Percentiles rank a stretch among this genome's conserved stretches.
These are phyloP conservation scores for Hypericum perforatum DNA, from an alignment of 345 rosid species.

Conservation along the genomic window DNA sequence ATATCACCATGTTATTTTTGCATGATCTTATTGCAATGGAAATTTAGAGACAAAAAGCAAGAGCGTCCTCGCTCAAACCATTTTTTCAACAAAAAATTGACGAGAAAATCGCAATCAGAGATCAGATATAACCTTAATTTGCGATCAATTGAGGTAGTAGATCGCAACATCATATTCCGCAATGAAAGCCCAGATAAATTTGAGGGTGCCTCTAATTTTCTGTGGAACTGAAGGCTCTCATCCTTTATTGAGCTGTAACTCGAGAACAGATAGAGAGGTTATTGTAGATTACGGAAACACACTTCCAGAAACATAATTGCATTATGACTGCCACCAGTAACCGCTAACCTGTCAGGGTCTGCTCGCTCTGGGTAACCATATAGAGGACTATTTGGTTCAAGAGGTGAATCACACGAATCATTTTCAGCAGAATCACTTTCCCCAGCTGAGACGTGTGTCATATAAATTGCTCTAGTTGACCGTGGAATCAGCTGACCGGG, in stretches of 20 bases:
- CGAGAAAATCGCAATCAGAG: not conserved
- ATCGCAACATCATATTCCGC: conserved; percentile 55
- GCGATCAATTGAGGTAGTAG: conserved; percentile 45
- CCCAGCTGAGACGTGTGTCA: conserved; percentile 88
- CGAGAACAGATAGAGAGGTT: conserved; percentile 9
- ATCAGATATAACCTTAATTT: conserved; percentile 51
- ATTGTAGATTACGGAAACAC: too few relatives aligned
- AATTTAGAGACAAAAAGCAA: too few relatives aligned
- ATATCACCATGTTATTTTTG: too few relatives aligned
- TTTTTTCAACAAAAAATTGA: not conserved
- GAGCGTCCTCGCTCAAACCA: too few relatives aligned
- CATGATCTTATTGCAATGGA: too few relatives aligned
- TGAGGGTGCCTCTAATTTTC: conserved; percentile 58
- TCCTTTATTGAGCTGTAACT: conserved; percentile 75
- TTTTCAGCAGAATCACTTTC: conserved; percentile 99
- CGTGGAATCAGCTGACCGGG: conserved; percentile 89
- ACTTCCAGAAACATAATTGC: too few relatives aligned
- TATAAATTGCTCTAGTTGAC: conserved; percentile 71
- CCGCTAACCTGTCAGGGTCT: conserved; percentile 64
- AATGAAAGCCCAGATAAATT: conserved; percentile 58
- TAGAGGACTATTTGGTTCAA: conserved; percentile 96
- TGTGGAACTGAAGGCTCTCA: conserved; percentile 49
- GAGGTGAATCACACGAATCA: conserved; percentile 99
- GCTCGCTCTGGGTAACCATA: conserved; percentile 61
- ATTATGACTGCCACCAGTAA: conserved; percentile 18